Base-by-base conservation (phyloP, 2,329 filamentous ascomycete species). In the Nemania diffusa region DNA sequence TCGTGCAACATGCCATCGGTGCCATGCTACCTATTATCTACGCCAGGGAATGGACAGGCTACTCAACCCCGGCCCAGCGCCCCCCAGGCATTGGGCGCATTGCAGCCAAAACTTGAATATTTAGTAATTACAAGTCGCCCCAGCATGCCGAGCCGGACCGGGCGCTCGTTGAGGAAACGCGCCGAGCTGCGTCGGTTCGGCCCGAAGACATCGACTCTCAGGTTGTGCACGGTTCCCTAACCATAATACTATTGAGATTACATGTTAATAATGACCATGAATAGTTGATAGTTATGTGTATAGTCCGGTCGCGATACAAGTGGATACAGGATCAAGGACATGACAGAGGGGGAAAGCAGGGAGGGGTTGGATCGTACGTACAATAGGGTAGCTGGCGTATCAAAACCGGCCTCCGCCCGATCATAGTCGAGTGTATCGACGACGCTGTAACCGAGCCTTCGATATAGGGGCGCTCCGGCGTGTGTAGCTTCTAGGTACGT, bases 401-500 rank as follows among this genome's bases (percentile, higher is more conserved):
- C 34, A 6, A 34, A 48, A 17, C 62, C 71, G 2, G 61, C 62
- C 37, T 52, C 34, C 7, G 29, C 63, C 0, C 64, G 44, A 22
- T 73, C 67, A 42, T 65, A 75, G 46, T 70, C 71, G 1, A 75
- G 32, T 32, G 6, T 65, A 24, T 76, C 73, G 8, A 76, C 71
- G 2, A 27, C 51, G 26, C 44, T 57, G 32, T 71, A 76, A 37
- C 73, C 73, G 3, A 69, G 64, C 15, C 69, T 72, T 24, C 55
- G 32, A 66, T 76, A 77, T 52, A 74, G 55, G 44, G 73, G 70
- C 24, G 52, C 52, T 7, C 73, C 73, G 7, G 66, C 48, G 4
- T 67, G 69, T 48, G 75, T 40, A 26, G 71, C 72, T 46, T 75
- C 72, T 1, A 77, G 64, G 52, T 73, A 73, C 17, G 69, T 55